phyloP scores from a whole-genome alignment of 2,329 filamentous ascomycete genomes.

The Neonectria faginata region DNA sequence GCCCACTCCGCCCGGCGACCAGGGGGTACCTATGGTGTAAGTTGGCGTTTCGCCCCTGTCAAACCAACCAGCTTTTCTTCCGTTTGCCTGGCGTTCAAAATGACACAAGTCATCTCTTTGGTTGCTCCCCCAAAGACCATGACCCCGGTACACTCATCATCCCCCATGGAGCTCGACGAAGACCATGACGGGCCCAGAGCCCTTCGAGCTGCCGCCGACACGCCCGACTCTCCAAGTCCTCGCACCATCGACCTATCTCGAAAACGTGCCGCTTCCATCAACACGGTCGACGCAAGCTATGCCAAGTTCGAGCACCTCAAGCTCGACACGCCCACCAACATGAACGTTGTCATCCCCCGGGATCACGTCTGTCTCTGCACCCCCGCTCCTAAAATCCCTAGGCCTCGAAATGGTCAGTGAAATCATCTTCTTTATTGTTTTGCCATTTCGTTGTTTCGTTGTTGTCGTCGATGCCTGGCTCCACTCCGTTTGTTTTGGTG shows the following conservation, averaged over 20 bases:
- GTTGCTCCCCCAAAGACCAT: conserved; percentile 42
- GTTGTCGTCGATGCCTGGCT: neutral
- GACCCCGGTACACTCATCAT: conserved; percentile 41
- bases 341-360: conserved; percentile 48
- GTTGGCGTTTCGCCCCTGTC: conserved; percentile 21
- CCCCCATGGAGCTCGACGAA: conserved; percentile 39
- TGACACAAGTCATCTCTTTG: conserved; percentile 47
- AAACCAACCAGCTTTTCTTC: conserved; percentile 24
- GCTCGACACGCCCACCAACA: conserved; percentile 44
- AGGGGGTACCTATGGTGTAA: conserved; percentile 23
- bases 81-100: conserved; percentile 41
- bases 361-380: conserved; percentile 68
- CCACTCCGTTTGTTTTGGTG: neutral
- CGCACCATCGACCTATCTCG: conserved; percentile 43
- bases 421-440: conserved; percentile 12
- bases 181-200: conserved; percentile 36
- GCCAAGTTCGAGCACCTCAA: conserved; percentile 47
- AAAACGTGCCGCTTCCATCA: conserved; percentile 61
- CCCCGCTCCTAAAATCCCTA: conserved; percentile 67
- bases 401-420: conserved; percentile 69
- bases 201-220: conserved; percentile 37
- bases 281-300: conserved; percentile 58
- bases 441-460: conserved; percentile 9
- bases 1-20: conserved; percentile 13
- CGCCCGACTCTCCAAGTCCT: conserved; percentile 44